These are phyloP conservation scores for Ophiosphaerella korrae DNA, from an alignment of 2,329 filamentous ascomycete genomes.

Conservation along the genomic window DNA sequence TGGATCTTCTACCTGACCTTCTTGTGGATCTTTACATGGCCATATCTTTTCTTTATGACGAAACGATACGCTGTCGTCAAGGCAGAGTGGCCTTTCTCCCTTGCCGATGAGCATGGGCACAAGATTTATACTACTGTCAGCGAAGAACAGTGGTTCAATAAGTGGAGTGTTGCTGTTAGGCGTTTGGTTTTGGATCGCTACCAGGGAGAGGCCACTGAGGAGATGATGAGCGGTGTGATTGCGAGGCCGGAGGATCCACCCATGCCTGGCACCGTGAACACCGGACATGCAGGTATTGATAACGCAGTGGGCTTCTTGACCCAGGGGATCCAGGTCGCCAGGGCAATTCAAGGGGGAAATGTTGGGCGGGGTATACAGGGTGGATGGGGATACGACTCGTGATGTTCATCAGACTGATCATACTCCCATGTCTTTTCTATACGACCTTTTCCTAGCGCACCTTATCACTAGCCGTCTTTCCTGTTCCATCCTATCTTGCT, in stretches of 20 bases:
- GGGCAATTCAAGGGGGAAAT: conserved; percentile 30
- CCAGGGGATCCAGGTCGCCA: conserved; percentile 40
- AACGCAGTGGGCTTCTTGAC: conserved; percentile 39
- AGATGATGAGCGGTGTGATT: conserved; percentile 36
- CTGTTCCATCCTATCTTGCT: background rate
- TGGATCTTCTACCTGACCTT: conserved; percentile 70
- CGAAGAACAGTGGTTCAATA: conserved; percentile 64
- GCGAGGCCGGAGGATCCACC: conserved; percentile 52
- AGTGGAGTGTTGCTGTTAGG: conserved; percentile 66
- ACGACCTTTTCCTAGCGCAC: background rate
- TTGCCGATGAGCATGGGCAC: conserved; percentile 33
- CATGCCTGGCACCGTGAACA: conserved; percentile 35
- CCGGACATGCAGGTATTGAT: conserved; percentile 38
- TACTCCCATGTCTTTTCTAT: background rate
- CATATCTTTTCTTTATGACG: conserved; percentile 69
- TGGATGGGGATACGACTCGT: conserved; percentile 43
- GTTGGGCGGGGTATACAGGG: conserved; percentile 27
- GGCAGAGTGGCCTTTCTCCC: conserved; percentile 65
- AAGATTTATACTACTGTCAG: conserved; percentile 57
- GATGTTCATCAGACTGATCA: background rate
- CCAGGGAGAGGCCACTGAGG: conserved; percentile 61
- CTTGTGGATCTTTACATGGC: conserved; percentile 73
- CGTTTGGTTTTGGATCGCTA: conserved; percentile 64
- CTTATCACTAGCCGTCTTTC: background rate
- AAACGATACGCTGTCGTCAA: conserved; percentile 68